These are phyloP conservation scores for Aspergillus kassunensis DNA, from an alignment of 495 filamentous ascomycete genomes.

Conservation along the genomic window DNA sequence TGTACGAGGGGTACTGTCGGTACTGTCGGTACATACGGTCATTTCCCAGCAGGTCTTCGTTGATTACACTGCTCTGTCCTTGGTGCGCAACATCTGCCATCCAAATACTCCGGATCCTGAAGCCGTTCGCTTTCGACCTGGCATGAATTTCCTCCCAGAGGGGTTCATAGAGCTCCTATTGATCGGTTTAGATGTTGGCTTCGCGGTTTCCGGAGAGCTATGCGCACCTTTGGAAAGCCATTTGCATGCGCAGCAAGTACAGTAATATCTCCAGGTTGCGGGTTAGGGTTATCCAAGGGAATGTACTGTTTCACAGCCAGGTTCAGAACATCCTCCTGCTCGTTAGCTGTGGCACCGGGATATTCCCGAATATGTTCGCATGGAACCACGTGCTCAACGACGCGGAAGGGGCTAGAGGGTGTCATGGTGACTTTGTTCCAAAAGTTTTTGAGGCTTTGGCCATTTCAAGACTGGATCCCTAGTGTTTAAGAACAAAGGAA, in stretches of 20 bases:
- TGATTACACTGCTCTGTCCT: slow-evolving; percentile 69
- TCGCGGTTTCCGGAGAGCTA: neutral
- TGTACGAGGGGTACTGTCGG: too few relatives aligned
- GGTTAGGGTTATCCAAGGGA: slow-evolving; percentile 59
- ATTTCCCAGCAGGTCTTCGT: slow-evolving; percentile 70
- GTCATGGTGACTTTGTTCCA: slow-evolving; percentile 17
- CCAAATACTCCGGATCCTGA: slow-evolving; percentile 77
- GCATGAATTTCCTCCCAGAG: slow-evolving; percentile 73
- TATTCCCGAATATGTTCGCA: slow-evolving; percentile 73
- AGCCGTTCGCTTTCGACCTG: slow-evolving; percentile 48
- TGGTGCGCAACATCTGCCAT: slow-evolving; percentile 79
- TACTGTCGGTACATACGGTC: slow-evolving; percentile 55
- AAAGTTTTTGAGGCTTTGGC: neutral
- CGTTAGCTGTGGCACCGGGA: slow-evolving; percentile 55
- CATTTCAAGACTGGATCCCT: neutral
- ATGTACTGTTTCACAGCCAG: slow-evolving; percentile 82
- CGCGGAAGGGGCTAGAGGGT: slow-evolving; percentile 39
- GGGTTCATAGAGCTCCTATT: slow-evolving; percentile 80
- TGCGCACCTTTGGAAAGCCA: slow-evolving; percentile 75
- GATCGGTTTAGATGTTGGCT: neutral
- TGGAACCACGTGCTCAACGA: slow-evolving; percentile 60
- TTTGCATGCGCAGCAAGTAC: slow-evolving; percentile 84
- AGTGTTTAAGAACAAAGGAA: neutral
- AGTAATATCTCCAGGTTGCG: slow-evolving; percentile 70
- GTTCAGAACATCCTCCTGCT: slow-evolving; percentile 58